These are phyloP conservation scores for Triticum timopheevii DNA, from an alignment of 176 grass and related monocot species.

Conservation along the genomic window DNA sequence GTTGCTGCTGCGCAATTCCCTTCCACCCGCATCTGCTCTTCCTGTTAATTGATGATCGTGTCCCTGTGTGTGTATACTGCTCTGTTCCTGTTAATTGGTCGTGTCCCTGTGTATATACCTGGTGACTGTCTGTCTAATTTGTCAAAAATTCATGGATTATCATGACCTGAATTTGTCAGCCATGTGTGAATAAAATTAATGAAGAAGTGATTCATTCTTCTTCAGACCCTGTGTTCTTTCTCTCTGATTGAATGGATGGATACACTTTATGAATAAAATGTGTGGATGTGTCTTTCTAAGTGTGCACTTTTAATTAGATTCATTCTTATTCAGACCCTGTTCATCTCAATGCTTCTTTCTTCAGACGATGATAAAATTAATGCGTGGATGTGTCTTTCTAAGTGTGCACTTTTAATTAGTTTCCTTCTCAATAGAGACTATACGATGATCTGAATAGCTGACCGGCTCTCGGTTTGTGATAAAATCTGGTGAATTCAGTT, in stretches of 20 bases:
- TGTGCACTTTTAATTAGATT: too few relatives aligned
- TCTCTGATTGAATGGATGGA: background rate
- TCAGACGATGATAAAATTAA: too few relatives aligned
- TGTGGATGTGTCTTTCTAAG: too few relatives aligned
- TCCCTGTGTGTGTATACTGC: constrained; percentile 36
- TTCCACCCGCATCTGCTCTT: background rate
- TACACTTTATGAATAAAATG: background rate
- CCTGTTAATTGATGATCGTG: background rate
- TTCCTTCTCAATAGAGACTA: background rate
- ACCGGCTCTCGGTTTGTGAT: background rate
- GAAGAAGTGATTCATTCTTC: constrained; percentile 34
- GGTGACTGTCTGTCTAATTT: constrained; percentile 37
- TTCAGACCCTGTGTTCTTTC: background rate
- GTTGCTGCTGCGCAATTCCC: background rate
- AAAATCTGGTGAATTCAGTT: background rate
- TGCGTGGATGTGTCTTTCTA: background rate
- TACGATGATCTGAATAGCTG: background rate
- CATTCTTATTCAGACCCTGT: too few relatives aligned
- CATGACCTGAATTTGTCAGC: background rate
- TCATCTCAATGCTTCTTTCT: too few relatives aligned
- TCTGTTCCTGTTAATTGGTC: background rate
- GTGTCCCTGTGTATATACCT: background rate
- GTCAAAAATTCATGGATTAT: constrained; percentile 34
- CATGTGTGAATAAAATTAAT: constrained; percentile 40
- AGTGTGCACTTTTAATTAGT: background rate